A percentile compares a stretch with the other conserved stretches of the same genome.
Conservation (phyloP, 1,284 basidiomycete species). For the Malassezia equina region DNA sequence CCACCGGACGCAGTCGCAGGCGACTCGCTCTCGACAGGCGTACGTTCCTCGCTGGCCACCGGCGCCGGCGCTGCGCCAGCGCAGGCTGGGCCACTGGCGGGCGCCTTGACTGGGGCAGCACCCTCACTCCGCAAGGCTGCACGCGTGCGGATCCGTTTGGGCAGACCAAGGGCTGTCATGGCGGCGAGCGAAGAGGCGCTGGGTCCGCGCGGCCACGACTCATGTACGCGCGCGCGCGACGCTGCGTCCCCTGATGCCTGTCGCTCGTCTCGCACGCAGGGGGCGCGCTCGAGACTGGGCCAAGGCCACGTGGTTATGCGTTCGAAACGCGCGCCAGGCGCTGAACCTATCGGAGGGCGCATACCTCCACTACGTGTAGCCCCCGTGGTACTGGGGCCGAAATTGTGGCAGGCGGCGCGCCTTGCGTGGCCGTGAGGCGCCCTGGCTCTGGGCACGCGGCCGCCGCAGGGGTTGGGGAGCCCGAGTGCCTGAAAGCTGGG, state of each 20-base stretch:
- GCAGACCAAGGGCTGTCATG: not conserved
- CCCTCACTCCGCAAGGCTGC: not conserved
- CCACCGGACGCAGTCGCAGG: not conserved
- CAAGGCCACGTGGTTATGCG: not conserved
- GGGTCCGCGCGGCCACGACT: not conserved
- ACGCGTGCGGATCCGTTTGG: not conserved
- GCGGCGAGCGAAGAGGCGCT: not conserved
- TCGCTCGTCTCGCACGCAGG: not conserved
- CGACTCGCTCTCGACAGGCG: not conserved
- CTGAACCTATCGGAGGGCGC: not conserved
- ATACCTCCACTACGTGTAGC: slow-evolving; percentile 9
- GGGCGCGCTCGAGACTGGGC: not conserved
- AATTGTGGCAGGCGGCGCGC: not conserved
- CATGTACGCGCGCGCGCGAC: not conserved
- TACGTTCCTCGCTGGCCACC: not conserved
- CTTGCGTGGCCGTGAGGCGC: not conserved
- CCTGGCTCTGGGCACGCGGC: not conserved
- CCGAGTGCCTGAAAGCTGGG: not conserved
- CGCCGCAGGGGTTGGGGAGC: not conserved
- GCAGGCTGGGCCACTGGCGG: not conserved
- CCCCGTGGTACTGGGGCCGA: slow-evolving; percentile 11
- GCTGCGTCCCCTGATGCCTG: not conserved
- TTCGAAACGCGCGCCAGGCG: not conserved
- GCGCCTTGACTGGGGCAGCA: not conserved
- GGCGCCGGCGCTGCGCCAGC: not conserved